Evolutionary conservation across 23 red algal genomes (phyloP).

Genomic region (Gracilaria caudata): DNA sequence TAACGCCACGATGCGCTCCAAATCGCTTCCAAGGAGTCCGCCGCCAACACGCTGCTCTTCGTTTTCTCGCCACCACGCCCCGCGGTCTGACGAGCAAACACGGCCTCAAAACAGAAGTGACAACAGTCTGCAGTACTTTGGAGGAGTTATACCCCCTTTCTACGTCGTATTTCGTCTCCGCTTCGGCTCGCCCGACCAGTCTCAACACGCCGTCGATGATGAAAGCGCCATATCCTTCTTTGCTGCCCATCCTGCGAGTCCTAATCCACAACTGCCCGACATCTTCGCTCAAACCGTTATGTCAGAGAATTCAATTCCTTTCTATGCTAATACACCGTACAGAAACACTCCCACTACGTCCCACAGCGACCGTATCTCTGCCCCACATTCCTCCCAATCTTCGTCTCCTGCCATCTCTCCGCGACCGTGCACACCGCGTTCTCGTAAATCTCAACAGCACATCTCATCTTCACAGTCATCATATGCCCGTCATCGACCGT

Average conservation of each 20-base stretch:
- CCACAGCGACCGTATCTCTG: not conserved
- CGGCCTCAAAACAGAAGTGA: not conserved
- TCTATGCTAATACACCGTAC: constrained; percentile 1
- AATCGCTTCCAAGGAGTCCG: not conserved
- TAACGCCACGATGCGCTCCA: not conserved
- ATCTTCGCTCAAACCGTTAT: constrained; percentile 9
- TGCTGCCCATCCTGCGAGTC: not conserved
- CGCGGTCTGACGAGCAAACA: not conserved
- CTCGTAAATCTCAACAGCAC: not conserved
- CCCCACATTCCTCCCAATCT: not conserved
- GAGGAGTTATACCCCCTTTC: constrained; percentile 17
- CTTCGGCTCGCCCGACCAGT: not conserved
- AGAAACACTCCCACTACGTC: not conserved
- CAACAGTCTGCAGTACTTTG: not conserved
- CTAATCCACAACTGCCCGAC: not conserved
- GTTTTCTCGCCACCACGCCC: not conserved
- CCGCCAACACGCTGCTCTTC: not conserved
- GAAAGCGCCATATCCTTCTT: not conserved
- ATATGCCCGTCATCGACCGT: not conserved
- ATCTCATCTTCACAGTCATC: not conserved
- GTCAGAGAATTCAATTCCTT: constrained; percentile 3
- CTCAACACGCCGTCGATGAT: not conserved
- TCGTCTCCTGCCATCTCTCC: not conserved
- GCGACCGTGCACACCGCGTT: not conserved
- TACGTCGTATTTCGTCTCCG: constrained; percentile 10